Conservation (phyloP, 2,329 filamentous ascomycete species). For the Diaporthe vexans region DNA sequence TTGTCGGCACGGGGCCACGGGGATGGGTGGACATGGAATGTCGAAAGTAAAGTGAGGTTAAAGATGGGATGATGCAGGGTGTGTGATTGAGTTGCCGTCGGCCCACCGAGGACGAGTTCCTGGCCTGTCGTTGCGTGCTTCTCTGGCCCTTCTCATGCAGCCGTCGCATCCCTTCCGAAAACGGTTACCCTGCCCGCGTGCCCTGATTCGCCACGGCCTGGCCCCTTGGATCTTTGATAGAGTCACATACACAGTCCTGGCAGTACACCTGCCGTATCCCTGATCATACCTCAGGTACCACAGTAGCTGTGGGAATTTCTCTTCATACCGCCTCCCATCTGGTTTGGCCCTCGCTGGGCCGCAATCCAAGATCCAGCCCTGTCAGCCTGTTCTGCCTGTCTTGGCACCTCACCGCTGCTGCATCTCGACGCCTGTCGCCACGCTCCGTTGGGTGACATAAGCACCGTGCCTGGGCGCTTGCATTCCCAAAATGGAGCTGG, state of each 20-base stretch:
- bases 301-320: neutral
- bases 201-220: slow-evolving; percentile 19
- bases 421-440: neutral
- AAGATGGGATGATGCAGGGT: slow-evolving; percentile 30
- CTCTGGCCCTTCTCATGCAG: slow-evolving; percentile 14
- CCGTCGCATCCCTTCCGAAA: slow-evolving; percentile 10
- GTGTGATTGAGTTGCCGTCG: slow-evolving; percentile 26
- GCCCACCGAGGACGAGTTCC: slow-evolving; percentile 28
- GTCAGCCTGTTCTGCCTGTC: too few relatives aligned
- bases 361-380: too few relatives aligned
- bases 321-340: neutral
- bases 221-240: slow-evolving; percentile 14
- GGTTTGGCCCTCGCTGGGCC: too few relatives aligned
- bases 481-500: neutral
- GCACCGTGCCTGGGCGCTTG: slow-evolving; percentile 15
- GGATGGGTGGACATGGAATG: slow-evolving; percentile 27
- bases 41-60: slow-evolving; percentile 35
- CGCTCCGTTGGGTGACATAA: slow-evolving; percentile 11
- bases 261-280: neutral
- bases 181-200: slow-evolving; percentile 3
- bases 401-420: neutral
- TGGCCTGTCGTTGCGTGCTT: slow-evolving; percentile 31
- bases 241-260: neutral
- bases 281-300: too few relatives aligned
- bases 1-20: slow-evolving; percentile 20